Evolutionary conservation across 306 rosid genomes (phyloP), one percentile per base, ranked within the genome.

Genomic region (Rosa persica): DNA sequence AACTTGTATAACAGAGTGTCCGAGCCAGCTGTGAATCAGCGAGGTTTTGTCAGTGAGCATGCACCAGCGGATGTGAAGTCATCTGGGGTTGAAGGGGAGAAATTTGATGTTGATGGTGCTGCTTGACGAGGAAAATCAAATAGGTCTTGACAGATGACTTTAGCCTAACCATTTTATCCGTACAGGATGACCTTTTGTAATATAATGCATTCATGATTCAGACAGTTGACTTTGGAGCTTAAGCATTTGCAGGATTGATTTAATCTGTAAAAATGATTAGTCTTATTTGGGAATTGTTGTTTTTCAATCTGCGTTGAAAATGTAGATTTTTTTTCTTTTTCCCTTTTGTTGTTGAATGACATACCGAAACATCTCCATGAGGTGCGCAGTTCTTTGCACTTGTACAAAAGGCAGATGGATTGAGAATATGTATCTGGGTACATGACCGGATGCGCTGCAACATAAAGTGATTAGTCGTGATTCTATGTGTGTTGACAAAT

Each of bases 171-270:
- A 8, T n/a, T 58, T 11, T 16, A 42, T 40, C 42, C 36, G 66
- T 27, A 42, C 85, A 80, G 73, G 72, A 78, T 8, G 76, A 76
- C 79, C 73, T 3, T 52, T 55, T 90, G 93, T 88, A 88, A 88
- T 81, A 85, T 82, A 85, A 71, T 72, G 70, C 43, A 8, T 67
- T 66, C 43, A 17, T 58, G n/a, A 25, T 23, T 72, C 44, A 11
- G 79, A 46, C 38, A 62, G 71, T 64, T 67, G 13, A 48, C 44
- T 48, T 43, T 75, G 60, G 54, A 51, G 44, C 40, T 52, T 51
- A 67, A 46, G 83, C 66, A 47, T 22, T 47, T 75, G 55, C 57
- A 16, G 72, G 55, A 68, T 68, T 42, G 44, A 16, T 40, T 34
- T 51, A 12, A 17, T 22, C 7, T 74, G 78, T 60, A 43, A 12